Evolutionary conservation across 1,284 basidiomycete species (phyloP), one percentile per base, ranked within the genome.

Genomic region (Tausonia pullulans): DNA sequence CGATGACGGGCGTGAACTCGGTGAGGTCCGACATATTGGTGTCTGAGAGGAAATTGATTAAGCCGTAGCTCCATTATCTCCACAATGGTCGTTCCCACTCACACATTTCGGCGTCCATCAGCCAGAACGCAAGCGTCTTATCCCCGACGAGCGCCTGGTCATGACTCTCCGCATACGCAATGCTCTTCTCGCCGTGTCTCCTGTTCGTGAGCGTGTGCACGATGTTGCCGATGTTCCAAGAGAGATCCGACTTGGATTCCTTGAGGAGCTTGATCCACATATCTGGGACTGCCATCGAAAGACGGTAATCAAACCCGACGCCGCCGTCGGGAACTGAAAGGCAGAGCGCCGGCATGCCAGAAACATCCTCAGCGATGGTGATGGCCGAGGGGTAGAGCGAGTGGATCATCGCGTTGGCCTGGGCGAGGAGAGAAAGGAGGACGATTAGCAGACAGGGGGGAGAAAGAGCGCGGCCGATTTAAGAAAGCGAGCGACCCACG

Each of bases 81-180:
- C 56, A 61, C 27, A 27, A 27, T 27, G 27, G 27, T 27, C 27
- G 27, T 27, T 2, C 27, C 41, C 46, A 79, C 82, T 69, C 79
- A 91, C 88, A 94, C 95, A 98, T 98, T 76, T 98, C 95, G 78
- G 96, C 95, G 78, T 98, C 95, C 95, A 98, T 98, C 63, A 98
- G 77, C 95, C 95, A 98, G 78, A 98, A 98, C 1, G 95, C 95
- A 48, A 98, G 74, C 0, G 95, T 98, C 80, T 98, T 98, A 79
- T 98, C 95, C 5, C 95, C 95, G 0, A 98, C 95, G 45, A 98
- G 82, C 14, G 95, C 95, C 76, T 98, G 95, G 76, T 98, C 95
- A 72, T 98, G 95, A 72, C 88, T 92, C 78, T 98, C 95, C 60
- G 90, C 90, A 72, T 98, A 98, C 0, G 93, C 90, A 60, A 98